phyloP scores from a whole-genome alignment of 2,329 filamentous ascomycete species.

The Ophiostoma quercus region DNA sequence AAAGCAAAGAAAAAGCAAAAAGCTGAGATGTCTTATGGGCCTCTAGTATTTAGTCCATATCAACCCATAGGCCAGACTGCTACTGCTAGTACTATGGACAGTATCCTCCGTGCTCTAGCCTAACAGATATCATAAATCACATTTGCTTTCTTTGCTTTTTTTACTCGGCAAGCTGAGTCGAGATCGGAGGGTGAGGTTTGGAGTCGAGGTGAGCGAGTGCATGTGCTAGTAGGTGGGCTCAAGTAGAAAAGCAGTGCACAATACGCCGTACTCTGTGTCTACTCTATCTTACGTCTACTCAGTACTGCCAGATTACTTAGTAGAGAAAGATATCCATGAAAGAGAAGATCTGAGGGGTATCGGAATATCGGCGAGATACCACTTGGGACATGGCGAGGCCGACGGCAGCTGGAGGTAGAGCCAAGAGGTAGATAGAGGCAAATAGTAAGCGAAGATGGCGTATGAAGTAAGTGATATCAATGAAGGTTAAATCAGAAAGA shows the following conservation, averaged over 20 bases:
- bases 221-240: not conserved
- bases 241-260: not conserved
- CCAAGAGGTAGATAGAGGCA: not conserved
- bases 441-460: not conserved
- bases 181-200: not conserved
- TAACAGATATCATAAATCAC: slow-evolving; percentile 8
- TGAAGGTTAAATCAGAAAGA: not conserved
- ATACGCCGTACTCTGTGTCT: no score
- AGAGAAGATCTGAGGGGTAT: not conserved
- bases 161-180: slow-evolving; percentile 6
- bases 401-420: not conserved
- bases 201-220: not conserved
- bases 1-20: not conserved
- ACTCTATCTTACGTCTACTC: no score
- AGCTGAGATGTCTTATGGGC: not conserved
- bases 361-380: not conserved
- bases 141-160: slow-evolving; percentile 11
- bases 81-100: not conserved
- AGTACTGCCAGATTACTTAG: no score
- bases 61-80: not conserved
- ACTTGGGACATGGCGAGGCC: slow-evolving; percentile 2
- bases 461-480: not conserved
- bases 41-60: not conserved
- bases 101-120: not conserved
- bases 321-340: no score